Conservation (phyloP, 805 yeast species). For the Candida quercuum region DNA sequence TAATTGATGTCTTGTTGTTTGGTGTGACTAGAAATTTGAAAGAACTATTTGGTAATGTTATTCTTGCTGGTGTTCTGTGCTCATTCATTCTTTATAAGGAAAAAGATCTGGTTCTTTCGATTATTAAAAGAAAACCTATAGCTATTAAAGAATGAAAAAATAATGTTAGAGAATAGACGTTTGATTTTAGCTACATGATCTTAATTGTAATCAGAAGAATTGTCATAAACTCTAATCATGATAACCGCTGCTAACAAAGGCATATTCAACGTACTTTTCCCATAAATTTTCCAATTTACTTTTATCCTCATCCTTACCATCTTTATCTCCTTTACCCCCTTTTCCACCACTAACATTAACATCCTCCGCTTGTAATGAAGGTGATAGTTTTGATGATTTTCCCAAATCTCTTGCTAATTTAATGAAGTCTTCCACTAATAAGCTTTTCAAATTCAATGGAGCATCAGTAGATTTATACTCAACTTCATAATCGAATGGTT, state of each 20-base stretch:
- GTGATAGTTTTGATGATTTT: slow-evolving; percentile 25
- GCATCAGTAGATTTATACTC: slow-evolving; percentile 68
- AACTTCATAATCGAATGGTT: slow-evolving; percentile 50
- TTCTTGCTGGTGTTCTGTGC: slow-evolving; percentile 34
- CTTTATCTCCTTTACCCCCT: neutral
- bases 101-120: slow-evolving; percentile 25
- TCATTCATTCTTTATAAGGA: slow-evolving; percentile 33
- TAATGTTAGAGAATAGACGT: too few relatives aligned
- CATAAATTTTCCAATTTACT: slow-evolving; percentile 40
- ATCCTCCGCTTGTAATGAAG: too few relatives aligned
- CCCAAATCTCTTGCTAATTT: slow-evolving; percentile 50
- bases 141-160: neutral
- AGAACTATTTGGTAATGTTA: slow-evolving; percentile 38
- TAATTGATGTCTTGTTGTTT: slow-evolving; percentile 25
- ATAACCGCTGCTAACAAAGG: slow-evolving; percentile 63
- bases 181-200: too few relatives aligned
- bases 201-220: too few relatives aligned
- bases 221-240: slow-evolving; percentile 34
- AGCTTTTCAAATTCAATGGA: slow-evolving; percentile 45
- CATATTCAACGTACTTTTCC: slow-evolving; percentile 49
- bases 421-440: slow-evolving; percentile 61
- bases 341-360: too few relatives aligned
- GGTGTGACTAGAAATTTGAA: slow-evolving; percentile 33
- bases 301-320: slow-evolving; percentile 4
- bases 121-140: slow-evolving; percentile 17